Conservation (phyloP, 2,329 filamentous ascomycete species). For the Ophiocordyceps camponoti-leonardi region DNA sequence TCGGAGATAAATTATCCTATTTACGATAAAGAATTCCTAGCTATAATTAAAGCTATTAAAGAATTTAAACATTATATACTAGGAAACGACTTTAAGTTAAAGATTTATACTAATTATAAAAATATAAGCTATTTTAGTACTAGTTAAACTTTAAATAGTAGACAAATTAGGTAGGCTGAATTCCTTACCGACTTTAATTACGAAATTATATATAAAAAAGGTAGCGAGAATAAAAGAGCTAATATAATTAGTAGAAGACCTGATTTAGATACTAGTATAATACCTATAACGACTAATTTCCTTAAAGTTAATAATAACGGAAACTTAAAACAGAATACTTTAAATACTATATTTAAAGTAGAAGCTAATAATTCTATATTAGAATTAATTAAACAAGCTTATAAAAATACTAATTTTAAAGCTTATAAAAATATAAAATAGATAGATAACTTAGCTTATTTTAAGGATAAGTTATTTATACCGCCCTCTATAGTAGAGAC, state of each 20-base stretch:
- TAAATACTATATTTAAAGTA: neutral
- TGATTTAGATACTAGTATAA: neutral
- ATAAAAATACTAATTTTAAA: too few species aligned
- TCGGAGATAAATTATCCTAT: constrained; percentile 9
- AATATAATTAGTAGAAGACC: neutral
- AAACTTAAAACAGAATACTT: neutral
- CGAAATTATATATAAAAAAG: neutral
- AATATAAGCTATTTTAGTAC: neutral
- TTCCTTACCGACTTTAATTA: neutral
- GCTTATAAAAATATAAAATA: too few species aligned
- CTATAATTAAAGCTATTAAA: constrained; percentile 9
- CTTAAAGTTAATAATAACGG: neutral
- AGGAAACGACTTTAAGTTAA: neutral
- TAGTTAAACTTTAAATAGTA: neutral
- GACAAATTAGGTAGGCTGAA: neutral
- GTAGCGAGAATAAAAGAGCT: neutral
- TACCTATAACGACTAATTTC: neutral
- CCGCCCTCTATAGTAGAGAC: too few species aligned
- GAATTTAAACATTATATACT: neutral
- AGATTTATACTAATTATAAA: neutral
- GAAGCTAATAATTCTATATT: neutral
- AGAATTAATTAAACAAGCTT: neutral
- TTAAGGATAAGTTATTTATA: too few species aligned
- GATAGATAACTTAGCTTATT: too few species aligned
- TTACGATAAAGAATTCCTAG: constrained; percentile 9